Percentiles rank a stretch among this genome's conserved stretches.
phyloP scores from a whole-genome alignment of 345 rosid species.

The Eucalyptus marginata region DNA sequence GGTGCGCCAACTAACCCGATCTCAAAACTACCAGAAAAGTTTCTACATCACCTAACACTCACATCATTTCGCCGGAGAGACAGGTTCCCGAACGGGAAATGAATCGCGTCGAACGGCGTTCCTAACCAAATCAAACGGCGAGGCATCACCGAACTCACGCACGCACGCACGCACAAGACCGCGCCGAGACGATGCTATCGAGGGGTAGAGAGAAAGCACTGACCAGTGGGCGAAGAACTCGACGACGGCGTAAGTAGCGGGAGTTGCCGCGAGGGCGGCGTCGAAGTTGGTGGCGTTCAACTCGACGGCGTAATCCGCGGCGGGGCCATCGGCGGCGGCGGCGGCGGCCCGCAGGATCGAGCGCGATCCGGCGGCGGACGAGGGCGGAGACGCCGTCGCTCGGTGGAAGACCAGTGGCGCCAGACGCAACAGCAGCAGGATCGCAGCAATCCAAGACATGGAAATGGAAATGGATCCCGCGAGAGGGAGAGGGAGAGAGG shows the following conservation, averaged over 20 bases:
- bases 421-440: slow-evolving; percentile 17
- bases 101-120: background rate
- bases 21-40: background rate
- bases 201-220: background rate
- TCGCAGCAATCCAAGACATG: slow-evolving; percentile 35
- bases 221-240: slow-evolving; percentile 93
- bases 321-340: background rate
- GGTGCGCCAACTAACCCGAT: background rate
- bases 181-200: background rate
- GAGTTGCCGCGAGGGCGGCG: slow-evolving; percentile 44
- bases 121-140: background rate
- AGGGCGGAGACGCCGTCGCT: background rate
- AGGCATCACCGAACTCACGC: background rate
- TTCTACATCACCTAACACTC: background rate
- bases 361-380: slow-evolving; percentile 34
- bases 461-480: background rate
- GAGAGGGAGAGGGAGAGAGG: background rate
- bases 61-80: background rate
- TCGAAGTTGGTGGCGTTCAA: slow-evolving; percentile 65
- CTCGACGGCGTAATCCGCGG: slow-evolving; percentile 52
- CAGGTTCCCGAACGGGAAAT: background rate
- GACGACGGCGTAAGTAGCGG: slow-evolving; percentile 69
- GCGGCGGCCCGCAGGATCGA: slow-evolving; percentile 40
- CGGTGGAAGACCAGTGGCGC: slow-evolving; percentile 8
- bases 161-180: background rate